Percentiles rank a stretch among this genome's conserved stretches.
Evolutionary conservation across 2,329 filamentous ascomycete species (phyloP).

Genomic region (Phaeomoniella chlamydospora): DNA sequence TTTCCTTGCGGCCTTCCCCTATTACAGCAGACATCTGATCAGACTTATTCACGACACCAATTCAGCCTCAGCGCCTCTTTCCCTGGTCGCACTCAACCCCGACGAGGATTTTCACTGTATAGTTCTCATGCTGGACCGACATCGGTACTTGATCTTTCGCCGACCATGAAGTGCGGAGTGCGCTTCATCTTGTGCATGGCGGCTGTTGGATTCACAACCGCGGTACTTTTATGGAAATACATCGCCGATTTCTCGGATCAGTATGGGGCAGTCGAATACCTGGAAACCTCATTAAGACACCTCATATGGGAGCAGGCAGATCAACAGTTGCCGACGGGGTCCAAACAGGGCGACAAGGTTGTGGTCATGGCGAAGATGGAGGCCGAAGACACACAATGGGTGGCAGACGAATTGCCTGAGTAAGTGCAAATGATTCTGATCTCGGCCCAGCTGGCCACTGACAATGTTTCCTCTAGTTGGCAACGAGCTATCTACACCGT

Average conservation of each 20-base stretch:
- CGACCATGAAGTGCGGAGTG: slow-evolving; percentile 18
- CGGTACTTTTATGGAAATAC: slow-evolving; percentile 17
- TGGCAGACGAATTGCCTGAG: slow-evolving; percentile 28
- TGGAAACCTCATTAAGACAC: slow-evolving; percentile 5
- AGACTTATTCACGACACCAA: too few relatives aligned
- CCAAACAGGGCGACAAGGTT: slow-evolving; percentile 18
- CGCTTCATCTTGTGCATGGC: slow-evolving; percentile 14
- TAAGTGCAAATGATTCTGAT: slow-evolving; percentile 12
- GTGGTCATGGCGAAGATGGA: slow-evolving; percentile 29
- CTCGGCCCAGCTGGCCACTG: background rate
- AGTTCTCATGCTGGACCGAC: too few relatives aligned
- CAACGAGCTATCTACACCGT: slow-evolving; percentile 26
- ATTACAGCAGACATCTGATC: too few relatives aligned
- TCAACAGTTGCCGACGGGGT: background rate
- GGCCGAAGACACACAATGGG: slow-evolving; percentile 30
- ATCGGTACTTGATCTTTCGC: too few relatives aligned
- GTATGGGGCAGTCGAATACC: slow-evolving; percentile 20
- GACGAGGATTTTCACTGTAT: too few relatives aligned
- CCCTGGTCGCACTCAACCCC: too few relatives aligned
- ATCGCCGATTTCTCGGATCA: slow-evolving; percentile 19
- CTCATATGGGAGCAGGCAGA: background rate
- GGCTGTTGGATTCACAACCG: slow-evolving; percentile 12
- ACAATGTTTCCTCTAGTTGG: slow-evolving; percentile 18
- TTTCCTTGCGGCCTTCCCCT: too few relatives aligned
- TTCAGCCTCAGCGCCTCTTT: too few relatives aligned